Evolutionary conservation across 257 asterid genomes (phyloP), one percentile per base, ranked within the genome.

Genomic region (Solanum peruvianum): DNA sequence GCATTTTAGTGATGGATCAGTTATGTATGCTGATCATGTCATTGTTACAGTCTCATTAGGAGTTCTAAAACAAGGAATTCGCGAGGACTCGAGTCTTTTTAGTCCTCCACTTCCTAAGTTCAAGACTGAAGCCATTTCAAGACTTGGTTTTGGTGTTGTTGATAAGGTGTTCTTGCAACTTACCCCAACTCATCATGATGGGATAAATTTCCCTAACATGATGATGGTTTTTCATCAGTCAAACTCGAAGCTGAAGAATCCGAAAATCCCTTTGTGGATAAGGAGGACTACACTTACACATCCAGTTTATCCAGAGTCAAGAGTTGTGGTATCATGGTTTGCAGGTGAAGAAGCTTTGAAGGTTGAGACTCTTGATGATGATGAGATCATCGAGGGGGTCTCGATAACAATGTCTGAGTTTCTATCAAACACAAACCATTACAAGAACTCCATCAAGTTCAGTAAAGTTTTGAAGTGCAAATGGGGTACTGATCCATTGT

Each of bases 401-500:
- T 91, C 95, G 3, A 20, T 91, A 9, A 95, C 97, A 16, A 87
- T 95, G 52, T 89, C 98, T 16, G 1, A 92, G 91, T 73, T 87
- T 96, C 45, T 77, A 92, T 71, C 87, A 94, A 1, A 86, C 72
- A 18, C 44, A 47, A 6, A 80, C 12, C 27, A 80, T 47, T 80
- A 10, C 85, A 80, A 94, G 67, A 86, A 62, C 29, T 69, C 21
- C 75, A 69, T 69, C 78, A 89, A 88, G 84, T 88, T 94, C 16
- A 91, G 60, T 8, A 93, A 87, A 29, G 93, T 92, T 20, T 83
- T 96, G 91, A 95, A 93, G 93, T 94, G 91, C 15, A 89, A 90
- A 89, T 96, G 99, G 99, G 99, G 98, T 37, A 93, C 81, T 33
- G 96, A 96, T 93, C 99, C 99, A 1, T 91, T 96, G 76, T 96